Evolutionary conservation across 345 rosid genomes (phyloP).

Genomic region (Euclidium syriacum): DNA sequence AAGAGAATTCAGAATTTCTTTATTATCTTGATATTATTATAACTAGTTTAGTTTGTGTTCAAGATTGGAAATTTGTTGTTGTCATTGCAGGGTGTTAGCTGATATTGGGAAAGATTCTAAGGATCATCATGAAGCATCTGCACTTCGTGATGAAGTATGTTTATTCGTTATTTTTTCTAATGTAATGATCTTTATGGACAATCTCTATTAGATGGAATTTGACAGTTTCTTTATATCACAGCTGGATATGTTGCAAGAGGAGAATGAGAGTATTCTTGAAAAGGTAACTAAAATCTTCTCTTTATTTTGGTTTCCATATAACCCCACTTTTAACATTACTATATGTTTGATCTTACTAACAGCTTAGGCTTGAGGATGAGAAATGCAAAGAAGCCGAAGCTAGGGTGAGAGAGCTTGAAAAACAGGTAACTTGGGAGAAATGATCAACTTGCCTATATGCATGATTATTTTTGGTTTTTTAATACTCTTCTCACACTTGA

Average conservation of each 20-base stretch:
- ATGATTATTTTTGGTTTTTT: constrained; percentile 10
- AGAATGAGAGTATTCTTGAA: constrained; percentile 63
- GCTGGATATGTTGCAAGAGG: constrained; percentile 95
- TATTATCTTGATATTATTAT: neutral
- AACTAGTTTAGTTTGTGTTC: constrained; percentile 11
- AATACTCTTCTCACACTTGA: constrained; percentile 5
- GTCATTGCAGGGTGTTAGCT: constrained; percentile 50
- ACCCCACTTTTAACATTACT: neutral
- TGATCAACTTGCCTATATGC: neutral
- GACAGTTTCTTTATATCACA: constrained; percentile 27
- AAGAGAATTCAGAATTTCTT: neutral
- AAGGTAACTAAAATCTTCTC: constrained; percentile 40
- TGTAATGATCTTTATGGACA: neutral
- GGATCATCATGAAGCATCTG: constrained; percentile 79
- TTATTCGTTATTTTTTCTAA: neutral
- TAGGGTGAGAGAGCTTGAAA: constrained; percentile 92
- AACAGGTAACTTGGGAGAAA: constrained; percentile 54
- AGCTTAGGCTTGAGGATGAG: constrained; percentile 92
- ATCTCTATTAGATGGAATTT: constrained; percentile 1
- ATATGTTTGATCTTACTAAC: constrained; percentile 27
- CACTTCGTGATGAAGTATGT: constrained; percentile 90
- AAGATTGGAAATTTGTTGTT: constrained; percentile 3
- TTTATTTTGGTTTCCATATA: neutral
- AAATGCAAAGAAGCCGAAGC: constrained; percentile 83
- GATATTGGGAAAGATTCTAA: constrained; percentile 46